These are phyloP conservation scores for Begonia loranthoides DNA, from an alignment of 306 rosid genomes.

Conservation along the genomic window DNA sequence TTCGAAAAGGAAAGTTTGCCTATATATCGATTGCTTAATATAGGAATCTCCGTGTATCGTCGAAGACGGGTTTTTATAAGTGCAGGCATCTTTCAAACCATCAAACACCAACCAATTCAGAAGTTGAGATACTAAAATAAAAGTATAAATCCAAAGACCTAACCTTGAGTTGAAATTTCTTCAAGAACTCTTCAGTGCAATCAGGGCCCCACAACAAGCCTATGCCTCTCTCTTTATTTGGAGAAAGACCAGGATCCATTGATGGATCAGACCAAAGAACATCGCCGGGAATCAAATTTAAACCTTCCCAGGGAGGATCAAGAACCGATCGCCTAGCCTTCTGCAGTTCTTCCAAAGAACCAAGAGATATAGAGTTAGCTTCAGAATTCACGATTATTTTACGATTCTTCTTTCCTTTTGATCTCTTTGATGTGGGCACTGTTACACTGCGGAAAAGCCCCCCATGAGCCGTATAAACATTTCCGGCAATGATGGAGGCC, in stretches of 20 bases:
- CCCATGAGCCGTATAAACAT: constrained; percentile 81
- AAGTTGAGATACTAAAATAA: no score
- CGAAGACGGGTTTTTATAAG: no score
- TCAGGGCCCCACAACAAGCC: constrained; percentile 90
- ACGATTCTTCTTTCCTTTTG: constrained; percentile 66
- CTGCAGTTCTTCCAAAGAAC: constrained; percentile 61
- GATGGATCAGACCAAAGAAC: constrained; percentile 96
- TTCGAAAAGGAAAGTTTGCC: not conserved
- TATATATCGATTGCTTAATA: no score
- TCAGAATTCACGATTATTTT: constrained; percentile 37
- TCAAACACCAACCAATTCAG: no score
- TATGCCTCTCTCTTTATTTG: constrained; percentile 76
- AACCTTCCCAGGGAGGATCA: constrained; percentile 95
- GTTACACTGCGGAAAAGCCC: constrained; percentile 67
- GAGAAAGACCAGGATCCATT: constrained; percentile 57
- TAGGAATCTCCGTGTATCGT: no score
- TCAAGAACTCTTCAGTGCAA: constrained; percentile 77
- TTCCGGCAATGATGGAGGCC: constrained; percentile 63
- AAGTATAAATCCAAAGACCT: not conserved
- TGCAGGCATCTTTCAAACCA: no score
- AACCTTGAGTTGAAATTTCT: constrained; percentile 54
- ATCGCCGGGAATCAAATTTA: constrained; percentile 82
- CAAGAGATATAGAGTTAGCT: constrained; percentile 33
- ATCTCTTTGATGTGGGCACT: constrained; percentile 46
- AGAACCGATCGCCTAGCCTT: constrained; percentile 74